A percentile compares a stretch with the other conserved stretches of the same genome.
Conservation (phyloP, 352 stramenopile genomes). For the Albugo laibachii region DNA sequence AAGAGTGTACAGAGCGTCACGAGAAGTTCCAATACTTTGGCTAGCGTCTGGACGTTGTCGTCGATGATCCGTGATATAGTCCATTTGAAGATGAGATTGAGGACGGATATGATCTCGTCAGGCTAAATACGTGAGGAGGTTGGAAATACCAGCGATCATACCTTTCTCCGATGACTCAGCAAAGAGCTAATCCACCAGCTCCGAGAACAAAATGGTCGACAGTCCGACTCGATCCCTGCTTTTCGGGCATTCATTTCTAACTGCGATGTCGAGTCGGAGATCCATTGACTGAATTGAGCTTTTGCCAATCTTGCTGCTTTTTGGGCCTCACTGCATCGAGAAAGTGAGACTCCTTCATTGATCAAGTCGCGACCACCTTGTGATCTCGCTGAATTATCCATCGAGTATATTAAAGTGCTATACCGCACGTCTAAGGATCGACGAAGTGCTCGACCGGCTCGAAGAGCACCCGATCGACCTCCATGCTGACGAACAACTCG, state of each 20-base stretch:
- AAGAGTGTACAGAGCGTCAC: constrained; percentile 68
- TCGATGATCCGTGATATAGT: constrained; percentile 65
- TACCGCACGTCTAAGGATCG: neutral
- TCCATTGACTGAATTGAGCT: constrained; percentile 64
- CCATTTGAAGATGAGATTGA: constrained; percentile 77
- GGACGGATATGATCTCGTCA: constrained; percentile 35
- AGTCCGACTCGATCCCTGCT: constrained; percentile 52
- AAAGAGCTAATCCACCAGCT: constrained; percentile 65
- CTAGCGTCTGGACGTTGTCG: constrained; percentile 74
- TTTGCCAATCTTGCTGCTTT: constrained; percentile 38
- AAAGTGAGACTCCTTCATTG: neutral
- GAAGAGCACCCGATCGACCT: neutral
- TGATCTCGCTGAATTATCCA: neutral
- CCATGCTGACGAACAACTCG: neutral
- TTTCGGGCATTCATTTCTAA: constrained; percentile 52
- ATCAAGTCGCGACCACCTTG: neutral
- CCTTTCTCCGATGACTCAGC: constrained; percentile 57
- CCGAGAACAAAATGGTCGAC: constrained; percentile 38
- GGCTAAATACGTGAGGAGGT: constrained; percentile 50
- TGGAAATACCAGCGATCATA: constrained; percentile 59
- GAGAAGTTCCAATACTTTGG: constrained; percentile 61
- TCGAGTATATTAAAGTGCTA: too few relatives aligned
- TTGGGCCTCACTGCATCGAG: too few relatives aligned
- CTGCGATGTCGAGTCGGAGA: constrained; percentile 50
- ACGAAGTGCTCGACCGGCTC: neutral